Evolutionary conservation across 2,329 filamentous ascomycete genomes (phyloP), one percentile per base, ranked within the genome.

Genomic region (Ophiobolus disseminans): DNA sequence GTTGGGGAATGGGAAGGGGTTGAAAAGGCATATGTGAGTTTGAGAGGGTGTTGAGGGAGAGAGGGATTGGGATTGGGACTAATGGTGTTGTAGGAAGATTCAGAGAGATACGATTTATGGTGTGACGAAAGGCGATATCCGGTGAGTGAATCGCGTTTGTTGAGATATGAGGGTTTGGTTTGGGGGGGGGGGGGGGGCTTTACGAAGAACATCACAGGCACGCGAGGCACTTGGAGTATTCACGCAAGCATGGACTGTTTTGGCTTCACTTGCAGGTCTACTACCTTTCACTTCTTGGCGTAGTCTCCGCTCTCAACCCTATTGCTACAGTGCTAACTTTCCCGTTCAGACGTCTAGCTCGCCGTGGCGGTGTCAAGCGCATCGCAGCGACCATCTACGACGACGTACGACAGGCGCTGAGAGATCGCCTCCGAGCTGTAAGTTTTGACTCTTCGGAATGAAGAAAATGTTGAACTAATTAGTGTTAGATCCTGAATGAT

Each of bases 301-400:
- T n/a, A n/a, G n/a, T n/a, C n/a, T n/a, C n/a, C n/a, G n/a, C n/a
- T n/a, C n/a, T n/a, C n/a, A n/a, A n/a, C n/a, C n/a, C n/a, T n/a
- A n/a, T n/a, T 40, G 16, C 4, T 20, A 31, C 20, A n/a, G 21
- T 46, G 23, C 57, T 63, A 40, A 67, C 31, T 3, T 30, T 7
- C 3, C 25, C 7, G 21, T 23, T 5, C 25, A 71, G 88, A 57
- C 86, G 89, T 31, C 73, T 93, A 0, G 89, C 89, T 1, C 83
- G 89, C 5, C 84, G 89, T 5, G 89, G 89, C 1, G 89, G 89
- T 0, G 86, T 93, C 0, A 91, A 91, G 66, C 78, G 89, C 0
- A 90, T 92, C 7, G 86, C 85, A 0, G 80, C 66, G 0, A 56
- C 36, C 0, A 86, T 91, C 2, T 92, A 92, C 60, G 77, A 85